These are phyloP conservation scores for Aspergillus homomorphus DNA, from an alignment of 495 filamentous ascomycete species.

Conservation along the genomic window DNA sequence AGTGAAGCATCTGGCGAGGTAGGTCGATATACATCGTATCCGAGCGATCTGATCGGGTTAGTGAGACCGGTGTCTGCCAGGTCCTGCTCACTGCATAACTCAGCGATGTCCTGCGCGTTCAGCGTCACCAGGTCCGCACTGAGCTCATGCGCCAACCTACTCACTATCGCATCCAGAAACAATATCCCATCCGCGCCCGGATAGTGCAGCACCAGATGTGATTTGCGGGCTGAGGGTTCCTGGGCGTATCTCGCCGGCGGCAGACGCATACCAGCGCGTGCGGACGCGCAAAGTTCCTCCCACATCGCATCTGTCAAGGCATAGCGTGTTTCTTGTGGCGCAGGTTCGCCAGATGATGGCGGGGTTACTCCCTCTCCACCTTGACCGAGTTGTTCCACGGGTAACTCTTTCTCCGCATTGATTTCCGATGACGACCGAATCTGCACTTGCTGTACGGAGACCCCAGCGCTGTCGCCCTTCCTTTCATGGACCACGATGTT, in stretches of 20 bases:
- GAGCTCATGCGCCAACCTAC: conserved; percentile 55
- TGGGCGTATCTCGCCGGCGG: conserved; percentile 42
- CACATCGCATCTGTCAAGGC: conserved; percentile 36
- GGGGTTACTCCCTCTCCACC: conserved; percentile 27
- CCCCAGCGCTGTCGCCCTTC: conserved; percentile 5
- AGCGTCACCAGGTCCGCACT: conserved; percentile 75
- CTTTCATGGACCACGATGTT: conserved; percentile 30
- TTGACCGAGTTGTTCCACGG: conserved; percentile 10
- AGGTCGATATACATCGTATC: conserved; percentile 58
- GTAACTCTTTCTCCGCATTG: conserved; percentile 9
- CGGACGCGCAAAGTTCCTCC: conserved; percentile 41
- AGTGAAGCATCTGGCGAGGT: conserved; percentile 25
- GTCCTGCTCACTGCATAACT: conserved; percentile 73
- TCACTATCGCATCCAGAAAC: conserved; percentile 58
- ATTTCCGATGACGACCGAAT: conserved; percentile 22
- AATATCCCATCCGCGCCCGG: conserved; percentile 55
- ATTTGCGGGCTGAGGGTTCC: conserved; percentile 53
- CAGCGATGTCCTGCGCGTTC: conserved; percentile 74
- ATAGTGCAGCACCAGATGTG: conserved; percentile 64
- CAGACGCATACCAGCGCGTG: conserved; percentile 39
- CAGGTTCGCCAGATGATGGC: conserved; percentile 12
- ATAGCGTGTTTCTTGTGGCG: conserved; percentile 30
- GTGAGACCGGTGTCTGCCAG: conserved; percentile 37
- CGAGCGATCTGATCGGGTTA: conserved; percentile 54
- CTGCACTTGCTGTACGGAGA: conserved; percentile 27